These are phyloP conservation scores for Rhamnella rubrinervis DNA, from an alignment of 331 rosid species.

Conservation along the genomic window DNA sequence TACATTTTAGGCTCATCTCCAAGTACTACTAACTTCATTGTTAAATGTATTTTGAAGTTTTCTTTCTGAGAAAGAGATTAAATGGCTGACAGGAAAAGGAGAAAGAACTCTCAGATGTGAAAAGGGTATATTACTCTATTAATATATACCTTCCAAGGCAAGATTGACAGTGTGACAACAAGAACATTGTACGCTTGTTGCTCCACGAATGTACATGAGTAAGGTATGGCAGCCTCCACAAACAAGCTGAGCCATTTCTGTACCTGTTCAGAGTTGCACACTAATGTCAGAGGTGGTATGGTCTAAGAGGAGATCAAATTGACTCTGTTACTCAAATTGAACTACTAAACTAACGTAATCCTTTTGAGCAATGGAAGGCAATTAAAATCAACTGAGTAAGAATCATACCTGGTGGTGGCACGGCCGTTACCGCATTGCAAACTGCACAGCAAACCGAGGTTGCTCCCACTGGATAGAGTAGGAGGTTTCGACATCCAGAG, in stretches of 20 bases:
- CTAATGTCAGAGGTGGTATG: not conserved
- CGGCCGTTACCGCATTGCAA: slow-evolving; percentile 90
- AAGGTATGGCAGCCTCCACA: slow-evolving; percentile 94
- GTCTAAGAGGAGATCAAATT: slow-evolving; percentile 5
- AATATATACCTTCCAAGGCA: slow-evolving; percentile 77
- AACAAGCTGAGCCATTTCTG: slow-evolving; percentile 86
- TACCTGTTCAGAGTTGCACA: slow-evolving; percentile 40
- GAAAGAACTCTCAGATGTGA: not conserved
- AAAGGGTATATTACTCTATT: not conserved
- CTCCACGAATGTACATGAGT: slow-evolving; percentile 91
- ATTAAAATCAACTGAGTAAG: not conserved
- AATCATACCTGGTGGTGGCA: slow-evolving; percentile 77
- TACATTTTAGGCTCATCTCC: slow-evolving; percentile 23
- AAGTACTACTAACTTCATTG: not conserved
- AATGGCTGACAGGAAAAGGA: not conserved
- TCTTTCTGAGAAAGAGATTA: not conserved
- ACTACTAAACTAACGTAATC: not conserved
- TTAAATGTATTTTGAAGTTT: not conserved
- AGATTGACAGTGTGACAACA: slow-evolving; percentile 91
- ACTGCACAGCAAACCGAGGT: slow-evolving; percentile 89
- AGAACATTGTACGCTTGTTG: slow-evolving; percentile 88
- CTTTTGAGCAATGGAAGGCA: not conserved
- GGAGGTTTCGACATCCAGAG: slow-evolving; percentile 84
- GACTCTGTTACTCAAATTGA: slow-evolving; percentile 14
- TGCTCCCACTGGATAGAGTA: slow-evolving; percentile 82